Conservation (phyloP, 2,329 filamentous ascomycete genomes). For the Pseudocercospora fijiensis region DNA sequence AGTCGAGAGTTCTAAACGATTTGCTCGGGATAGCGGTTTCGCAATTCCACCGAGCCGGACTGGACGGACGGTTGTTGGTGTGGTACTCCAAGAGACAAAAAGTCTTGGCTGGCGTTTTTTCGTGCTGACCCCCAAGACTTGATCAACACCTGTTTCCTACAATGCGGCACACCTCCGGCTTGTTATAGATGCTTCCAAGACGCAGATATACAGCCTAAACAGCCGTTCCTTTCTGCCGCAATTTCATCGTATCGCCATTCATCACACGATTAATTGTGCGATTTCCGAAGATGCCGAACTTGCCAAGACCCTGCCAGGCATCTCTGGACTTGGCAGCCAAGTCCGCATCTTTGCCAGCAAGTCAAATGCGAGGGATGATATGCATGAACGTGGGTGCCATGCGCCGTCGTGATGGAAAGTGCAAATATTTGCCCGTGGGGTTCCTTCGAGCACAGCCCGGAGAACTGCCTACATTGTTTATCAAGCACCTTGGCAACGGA, state of each 20-base stretch:
- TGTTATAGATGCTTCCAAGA: not conserved
- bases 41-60: not conserved
- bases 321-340: not conserved
- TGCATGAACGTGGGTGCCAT: not conserved
- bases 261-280: too few relatives aligned
- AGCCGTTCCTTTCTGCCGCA: not conserved
- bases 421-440: slow-evolving; percentile 1
- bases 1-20: not conserved
- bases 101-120: not conserved
- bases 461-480: not conserved
- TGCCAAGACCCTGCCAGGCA: not conserved
- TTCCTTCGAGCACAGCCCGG: not conserved
- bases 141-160: not conserved
- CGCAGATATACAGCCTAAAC: not conserved
- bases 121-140: not conserved
- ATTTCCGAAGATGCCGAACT: too few relatives aligned
- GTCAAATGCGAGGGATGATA: not conserved
- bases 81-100: not conserved
- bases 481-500: slow-evolving; percentile 2
- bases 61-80: not conserved
- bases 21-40: not conserved
- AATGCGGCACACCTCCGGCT: not conserved
- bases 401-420: not conserved
- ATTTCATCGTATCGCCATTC: too few relatives aligned
- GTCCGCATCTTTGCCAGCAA: not conserved